Evolutionary conservation across 2,329 filamentous ascomycete genomes (phyloP).

Genomic region (Daldinia sp.): DNA sequence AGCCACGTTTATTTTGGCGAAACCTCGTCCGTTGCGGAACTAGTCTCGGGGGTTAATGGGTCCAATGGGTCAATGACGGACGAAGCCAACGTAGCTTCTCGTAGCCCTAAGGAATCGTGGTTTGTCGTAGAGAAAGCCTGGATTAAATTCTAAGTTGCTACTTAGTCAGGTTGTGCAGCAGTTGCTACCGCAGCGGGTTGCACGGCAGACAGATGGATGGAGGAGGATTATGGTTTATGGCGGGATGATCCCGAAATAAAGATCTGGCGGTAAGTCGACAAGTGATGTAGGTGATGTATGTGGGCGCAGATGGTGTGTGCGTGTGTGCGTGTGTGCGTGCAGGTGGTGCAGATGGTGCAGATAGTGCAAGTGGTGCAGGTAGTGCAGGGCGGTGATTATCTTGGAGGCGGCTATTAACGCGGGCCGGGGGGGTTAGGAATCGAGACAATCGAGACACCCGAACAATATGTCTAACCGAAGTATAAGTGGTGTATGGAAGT

Average conservation of each 20-base stretch:
- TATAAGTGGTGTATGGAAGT: background rate
- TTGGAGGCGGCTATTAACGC: background rate
- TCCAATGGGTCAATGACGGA: no score
- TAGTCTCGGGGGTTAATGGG: constrained; percentile 10
- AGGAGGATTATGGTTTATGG: constrained; percentile 15
- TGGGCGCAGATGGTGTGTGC: no score
- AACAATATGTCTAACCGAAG: background rate
- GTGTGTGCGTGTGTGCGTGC: no score
- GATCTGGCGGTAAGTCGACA: constrained; percentile 7
- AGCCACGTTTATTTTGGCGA: constrained; percentile 4
- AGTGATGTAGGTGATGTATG: background rate
- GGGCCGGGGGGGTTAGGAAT: background rate
- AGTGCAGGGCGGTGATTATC: no score
- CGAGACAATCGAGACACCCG: background rate
- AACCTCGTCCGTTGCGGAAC: constrained; percentile 2
- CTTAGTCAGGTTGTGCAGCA: constrained; percentile 37
- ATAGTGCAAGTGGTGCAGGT: no score
- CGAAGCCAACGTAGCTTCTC: background rate
- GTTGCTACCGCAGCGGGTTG: constrained; percentile 22
- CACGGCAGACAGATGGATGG: constrained; percentile 28
- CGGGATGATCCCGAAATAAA: constrained; percentile 15
- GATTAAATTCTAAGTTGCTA: constrained; percentile 5
- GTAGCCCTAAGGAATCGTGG: background rate
- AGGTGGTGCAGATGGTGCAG: no score
- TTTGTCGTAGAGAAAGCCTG: constrained; percentile 20